Percentiles rank a stretch among this genome's conserved stretches.
Conservation (phyloP, 2,329 filamentous ascomycete genomes). For the Fusarium setosum region DNA sequence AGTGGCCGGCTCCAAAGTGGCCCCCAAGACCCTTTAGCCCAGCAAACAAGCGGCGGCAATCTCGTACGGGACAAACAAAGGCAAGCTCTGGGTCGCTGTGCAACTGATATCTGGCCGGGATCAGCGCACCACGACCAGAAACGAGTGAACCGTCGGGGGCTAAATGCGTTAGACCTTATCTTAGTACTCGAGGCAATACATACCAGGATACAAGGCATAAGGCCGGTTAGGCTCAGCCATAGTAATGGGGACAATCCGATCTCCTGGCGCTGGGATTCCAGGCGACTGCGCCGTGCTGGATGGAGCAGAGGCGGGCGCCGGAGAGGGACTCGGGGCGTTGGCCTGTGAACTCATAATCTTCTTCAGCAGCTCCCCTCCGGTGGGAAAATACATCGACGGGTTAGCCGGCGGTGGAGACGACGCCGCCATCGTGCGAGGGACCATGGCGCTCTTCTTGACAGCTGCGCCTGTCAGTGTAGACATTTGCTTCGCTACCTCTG, state of each 20-base stretch:
- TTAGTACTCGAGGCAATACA: background rate
- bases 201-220: conserved; percentile 34
- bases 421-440: background rate
- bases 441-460: conserved; percentile 18
- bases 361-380: conserved; percentile 23
- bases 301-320: background rate
- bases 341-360: conserved; percentile 14
- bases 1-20: conserved; percentile 43
- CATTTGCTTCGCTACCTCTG: conserved; percentile 20
- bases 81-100: conserved; percentile 35
- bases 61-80: conserved; percentile 52
- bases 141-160: conserved; percentile 11
- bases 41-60: conserved; percentile 47
- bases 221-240: conserved; percentile 27
- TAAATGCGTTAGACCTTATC: conserved; percentile 19
- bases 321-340: conserved; percentile 2
- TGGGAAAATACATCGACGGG: conserved; percentile 16
- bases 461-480: conserved; percentile 6
- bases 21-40: conserved; percentile 36
- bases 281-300: background rate
- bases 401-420: background rate
- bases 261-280: background rate
- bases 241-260: conserved; percentile 19
- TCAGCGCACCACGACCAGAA: conserved; percentile 43
- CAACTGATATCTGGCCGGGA: conserved; percentile 48